These are phyloP conservation scores for Penicillium sp. DNA, from an alignment of 2,329 filamentous ascomycete species.

Conservation along the genomic window DNA sequence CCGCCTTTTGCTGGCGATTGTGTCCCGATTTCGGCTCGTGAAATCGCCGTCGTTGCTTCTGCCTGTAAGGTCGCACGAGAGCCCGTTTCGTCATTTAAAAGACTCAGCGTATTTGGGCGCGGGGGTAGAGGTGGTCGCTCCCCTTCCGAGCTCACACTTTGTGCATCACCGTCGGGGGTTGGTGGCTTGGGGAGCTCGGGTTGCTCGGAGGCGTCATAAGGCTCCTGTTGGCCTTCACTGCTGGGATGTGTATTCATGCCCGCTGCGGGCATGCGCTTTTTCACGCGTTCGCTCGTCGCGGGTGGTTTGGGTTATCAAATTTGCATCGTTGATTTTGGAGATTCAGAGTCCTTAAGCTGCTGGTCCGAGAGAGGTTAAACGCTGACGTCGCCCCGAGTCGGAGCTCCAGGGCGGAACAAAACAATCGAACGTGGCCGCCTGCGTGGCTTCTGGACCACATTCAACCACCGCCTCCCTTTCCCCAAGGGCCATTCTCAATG, in stretches of 20 bases:
- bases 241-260: slow-evolving; percentile 24
- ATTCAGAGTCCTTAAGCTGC: not conserved
- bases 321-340: slow-evolving; percentile 11
- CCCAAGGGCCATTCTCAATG: slow-evolving; percentile 25
- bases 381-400: slow-evolving; percentile 23
- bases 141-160: slow-evolving; percentile 33
- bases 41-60: slow-evolving; percentile 81
- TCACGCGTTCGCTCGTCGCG: slow-evolving; percentile 20
- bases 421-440: slow-evolving; percentile 25
- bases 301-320: slow-evolving; percentile 12
- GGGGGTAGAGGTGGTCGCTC: slow-evolving; percentile 50
- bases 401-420: slow-evolving; percentile 28
- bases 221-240: slow-evolving; percentile 15
- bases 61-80: slow-evolving; percentile 50
- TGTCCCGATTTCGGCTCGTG: slow-evolving; percentile 77
- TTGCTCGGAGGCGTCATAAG: slow-evolving; percentile 9
- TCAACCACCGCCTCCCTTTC: slow-evolving; percentile 17
- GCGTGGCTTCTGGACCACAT: slow-evolving; percentile 23
- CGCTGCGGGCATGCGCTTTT: slow-evolving; percentile 27
- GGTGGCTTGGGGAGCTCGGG: slow-evolving; percentile 17
- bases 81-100: slow-evolving; percentile 37
- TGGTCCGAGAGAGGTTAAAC: not conserved
- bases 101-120: slow-evolving; percentile 42
- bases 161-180: slow-evolving; percentile 17
- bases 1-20: slow-evolving; percentile 71